phyloP scores from a whole-genome alignment of 2,329 filamentous ascomycete species.

The Fusarium veterinarium region DNA sequence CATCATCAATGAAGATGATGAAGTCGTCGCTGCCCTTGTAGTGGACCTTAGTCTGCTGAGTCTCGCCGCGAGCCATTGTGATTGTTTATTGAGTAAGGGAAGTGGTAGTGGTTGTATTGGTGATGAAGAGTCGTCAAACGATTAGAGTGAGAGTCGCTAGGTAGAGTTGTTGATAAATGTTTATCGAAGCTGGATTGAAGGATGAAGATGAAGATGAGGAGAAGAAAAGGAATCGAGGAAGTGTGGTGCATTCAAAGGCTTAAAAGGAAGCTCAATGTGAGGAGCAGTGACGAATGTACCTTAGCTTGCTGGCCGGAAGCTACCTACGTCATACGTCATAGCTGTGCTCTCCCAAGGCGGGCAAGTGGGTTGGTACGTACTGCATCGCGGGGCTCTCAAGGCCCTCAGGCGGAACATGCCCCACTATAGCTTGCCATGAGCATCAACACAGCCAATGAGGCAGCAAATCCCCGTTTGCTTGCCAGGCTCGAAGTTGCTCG shows the following conservation, averaged over 20 bases:
- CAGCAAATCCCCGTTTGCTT: slow-evolving; percentile 2
- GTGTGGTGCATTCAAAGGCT: slow-evolving; percentile 25
- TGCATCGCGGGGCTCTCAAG: slow-evolving; percentile 27
- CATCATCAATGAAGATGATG: slow-evolving; percentile 69
- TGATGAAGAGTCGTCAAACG: slow-evolving; percentile 18
- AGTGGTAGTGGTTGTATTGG: slow-evolving; percentile 23
- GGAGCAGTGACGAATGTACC: slow-evolving; percentile 31
- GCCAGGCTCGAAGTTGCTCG: slow-evolving; percentile 32
- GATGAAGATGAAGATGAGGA: slow-evolving; percentile 30
- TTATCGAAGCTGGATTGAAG: slow-evolving; percentile 7
- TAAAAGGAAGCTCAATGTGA: slow-evolving; percentile 41
- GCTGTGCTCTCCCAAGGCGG: slow-evolving; percentile 16
- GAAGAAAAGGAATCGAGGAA: slow-evolving; percentile 15
- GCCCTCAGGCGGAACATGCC: not conserved
- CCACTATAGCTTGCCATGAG: slow-evolving; percentile 12
- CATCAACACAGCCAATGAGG: slow-evolving; percentile 12
- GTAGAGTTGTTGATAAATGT: not conserved
- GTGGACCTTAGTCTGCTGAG: slow-evolving; percentile 80
- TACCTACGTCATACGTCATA: slow-evolving; percentile 42
- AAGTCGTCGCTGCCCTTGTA: slow-evolving; percentile 80
- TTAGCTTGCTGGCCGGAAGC: slow-evolving; percentile 39
- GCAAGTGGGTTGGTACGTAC: slow-evolving; percentile 27
- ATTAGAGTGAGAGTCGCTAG: slow-evolving; percentile 4
- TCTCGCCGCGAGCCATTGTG: slow-evolving; percentile 79
- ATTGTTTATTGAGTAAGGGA: slow-evolving; percentile 24